Base-by-base conservation (phyloP, 805 yeast genomes). In the Tetrapisispora taiwanensis region DNA sequence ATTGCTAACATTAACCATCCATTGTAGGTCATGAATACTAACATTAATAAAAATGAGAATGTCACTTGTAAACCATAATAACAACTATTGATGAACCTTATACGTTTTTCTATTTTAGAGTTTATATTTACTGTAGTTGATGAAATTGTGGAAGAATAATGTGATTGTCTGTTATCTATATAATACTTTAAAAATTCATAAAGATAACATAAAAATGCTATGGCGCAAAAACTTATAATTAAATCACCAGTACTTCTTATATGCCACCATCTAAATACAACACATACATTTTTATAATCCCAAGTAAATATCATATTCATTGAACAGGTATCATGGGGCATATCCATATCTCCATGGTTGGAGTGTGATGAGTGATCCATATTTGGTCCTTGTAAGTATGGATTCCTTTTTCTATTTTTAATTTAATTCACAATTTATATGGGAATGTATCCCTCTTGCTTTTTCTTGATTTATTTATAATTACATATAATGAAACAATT, bases 21-120 rank as follows among this genome's bases (percentile, higher is more conserved):
- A 58, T 84, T 84, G 60, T 82, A 85, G 6, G 90, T 83, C 95
- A 85, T 85, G 53, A 84, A 85, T 0, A 86, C 75, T 52, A 84
- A 72, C 95, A 85, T 84, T 53, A 79, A 65, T 67, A 79, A 65
- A 54, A 82, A 81, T 3, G 87, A 79, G 54, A 78, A 81, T 1
- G 79, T 79, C 5, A 82, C 84, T 54, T 80, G 84, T 9, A 75
- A 47, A 1, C 81, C 88, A 56, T 83, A 83, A 31, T 72, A 51
- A 14, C 70, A 47, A 8, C 79, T 65, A 49, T 63, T 66, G 41
- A 61, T 63, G 37, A 67, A 17, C 38, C 43, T 48, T 4, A 15
- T 43, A n/a, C 45, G 31, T 31, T 44, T 44, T 8, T 40, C 43
- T 22, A 28, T 12, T 35, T 37, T 37, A 12, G 28, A 28, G 32